Percentiles rank a stretch among this genome's conserved stretches.
These are phyloP conservation scores for Camelina neglecta DNA, from an alignment of 345 rosid genomes.

Conservation along the genomic window DNA sequence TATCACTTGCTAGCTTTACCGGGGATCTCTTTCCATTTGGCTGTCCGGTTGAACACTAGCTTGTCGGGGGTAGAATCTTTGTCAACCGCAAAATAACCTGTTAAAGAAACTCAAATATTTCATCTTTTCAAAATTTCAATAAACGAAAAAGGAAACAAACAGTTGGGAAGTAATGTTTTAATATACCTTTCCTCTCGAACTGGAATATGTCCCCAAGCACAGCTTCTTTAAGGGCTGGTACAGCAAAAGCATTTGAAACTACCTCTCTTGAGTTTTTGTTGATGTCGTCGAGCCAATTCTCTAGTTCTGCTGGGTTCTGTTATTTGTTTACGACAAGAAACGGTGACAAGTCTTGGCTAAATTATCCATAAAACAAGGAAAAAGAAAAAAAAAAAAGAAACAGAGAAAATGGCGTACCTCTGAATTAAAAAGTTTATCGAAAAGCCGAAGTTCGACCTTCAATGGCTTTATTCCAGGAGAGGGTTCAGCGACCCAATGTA, in stretches of 20 bases:
- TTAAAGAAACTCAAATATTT: neutral
- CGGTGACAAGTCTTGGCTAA: neutral
- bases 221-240: constrained; percentile 46
- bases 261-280: constrained; percentile 61
- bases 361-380: neutral
- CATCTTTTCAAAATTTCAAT: neutral
- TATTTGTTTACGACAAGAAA: neutral
- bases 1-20: constrained; percentile 38
- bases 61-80: constrained; percentile 69
- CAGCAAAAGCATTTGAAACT: constrained; percentile 43
- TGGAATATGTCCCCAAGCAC: constrained; percentile 66
- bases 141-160: neutral
- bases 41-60: constrained; percentile 72
- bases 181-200: constrained; percentile 78
- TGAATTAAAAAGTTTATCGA: constrained; percentile 68
- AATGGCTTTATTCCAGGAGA: constrained; percentile 54
- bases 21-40: constrained; percentile 55
- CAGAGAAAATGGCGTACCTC: constrained; percentile 50
- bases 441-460: constrained; percentile 71
- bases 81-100: constrained; percentile 74
- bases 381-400: neutral
- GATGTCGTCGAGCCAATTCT: constrained; percentile 71
- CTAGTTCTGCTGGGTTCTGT: constrained; percentile 77
- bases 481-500: constrained; percentile 50
- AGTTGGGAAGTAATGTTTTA: neutral